Evolutionary conservation across 106 monocot species (phyloP), one percentile per base, ranked within the genome.

Genomic region (Alisma plantagoaquatica): DNA sequence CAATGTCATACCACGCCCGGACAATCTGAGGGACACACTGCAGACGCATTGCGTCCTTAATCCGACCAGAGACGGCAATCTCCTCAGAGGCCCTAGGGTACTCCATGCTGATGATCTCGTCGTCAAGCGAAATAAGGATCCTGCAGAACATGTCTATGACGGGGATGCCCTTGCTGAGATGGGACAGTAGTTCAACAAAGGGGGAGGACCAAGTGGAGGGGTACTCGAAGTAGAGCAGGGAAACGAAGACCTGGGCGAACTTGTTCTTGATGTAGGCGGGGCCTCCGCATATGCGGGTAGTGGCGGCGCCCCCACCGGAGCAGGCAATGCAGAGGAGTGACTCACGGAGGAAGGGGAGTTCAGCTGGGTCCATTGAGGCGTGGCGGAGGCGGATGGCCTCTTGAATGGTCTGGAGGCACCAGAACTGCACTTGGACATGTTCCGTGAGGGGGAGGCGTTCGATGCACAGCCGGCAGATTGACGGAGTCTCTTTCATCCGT

Each of bases 1-100:
- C 62, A 15, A 70, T 69, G 22, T 88, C 76, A 25, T 78, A 88
- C 80, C 73, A 84, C 24, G 66, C 75, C 6, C 75, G 38, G 18
- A 66, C 88, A 58, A 96, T 70, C 70, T 84, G 88, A 22, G 81
- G 73, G n/a, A 81, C 46, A 33, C 94, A 96, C 68, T 88, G 94
- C 43, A 46, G 6, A 19, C 94, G 74, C 70, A 96, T 81, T 19
- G 88, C 81, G 59, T 96, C 88, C 81, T 96, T 96, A 21, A 96
- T 70, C 43, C 84, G 50, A 19, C 52, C 29, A 14, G 78, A 78
- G 2, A 71, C 75, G 10, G 75, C 54, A 10, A 62, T 19, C 23
- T 88, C 94, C 5, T 62, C 80, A 0, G 56, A 14, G 23, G 78
- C 73, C n/a, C 84, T 56, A 0, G 84, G 81, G 48, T 96, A 96